phyloP scores from a whole-genome alignment of 768 basidiomycete species.

The Leccinellum albellum region DNA sequence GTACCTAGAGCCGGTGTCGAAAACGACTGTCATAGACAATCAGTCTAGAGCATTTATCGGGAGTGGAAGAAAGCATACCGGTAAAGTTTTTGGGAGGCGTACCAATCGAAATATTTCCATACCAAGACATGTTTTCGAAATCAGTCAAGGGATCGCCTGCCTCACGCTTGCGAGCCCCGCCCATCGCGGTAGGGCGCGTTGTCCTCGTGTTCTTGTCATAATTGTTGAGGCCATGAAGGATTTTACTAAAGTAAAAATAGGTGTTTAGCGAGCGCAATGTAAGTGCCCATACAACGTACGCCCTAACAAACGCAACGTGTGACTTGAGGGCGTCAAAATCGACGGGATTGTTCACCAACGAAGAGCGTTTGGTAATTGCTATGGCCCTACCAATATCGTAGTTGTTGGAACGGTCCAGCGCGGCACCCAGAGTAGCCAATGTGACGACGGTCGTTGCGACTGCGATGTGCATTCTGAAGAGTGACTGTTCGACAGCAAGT shows the following conservation, averaged over 20 bases:
- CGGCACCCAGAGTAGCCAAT: not conserved
- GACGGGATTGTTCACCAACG: not conserved
- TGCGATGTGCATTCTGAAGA: not conserved
- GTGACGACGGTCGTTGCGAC: not conserved
- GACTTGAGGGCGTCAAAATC: not conserved
- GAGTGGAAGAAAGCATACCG: not conserved
- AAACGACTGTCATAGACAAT: slow-evolving; percentile 8
- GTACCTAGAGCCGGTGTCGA: slow-evolving; percentile 26
- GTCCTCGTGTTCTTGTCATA: not conserved
- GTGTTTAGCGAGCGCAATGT: not conserved
- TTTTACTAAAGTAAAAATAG: not conserved
- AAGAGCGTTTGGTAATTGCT: not conserved
- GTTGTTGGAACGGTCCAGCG: not conserved
- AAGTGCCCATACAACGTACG: not conserved
- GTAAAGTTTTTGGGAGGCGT: slow-evolving; percentile 1
- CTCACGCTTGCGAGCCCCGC: not conserved
- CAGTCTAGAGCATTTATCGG: not conserved
- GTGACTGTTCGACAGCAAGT: not conserved
- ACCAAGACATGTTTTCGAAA: not conserved
- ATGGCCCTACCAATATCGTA: not conserved
- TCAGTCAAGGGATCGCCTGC: not conserved
- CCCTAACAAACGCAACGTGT: not conserved
- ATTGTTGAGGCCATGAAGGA: not conserved
- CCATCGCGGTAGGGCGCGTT: not conserved
- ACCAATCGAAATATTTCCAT: slow-evolving; percentile 7